Base-by-base conservation (phyloP, 805 yeast species). In the Torulaspora microellipsoides region DNA sequence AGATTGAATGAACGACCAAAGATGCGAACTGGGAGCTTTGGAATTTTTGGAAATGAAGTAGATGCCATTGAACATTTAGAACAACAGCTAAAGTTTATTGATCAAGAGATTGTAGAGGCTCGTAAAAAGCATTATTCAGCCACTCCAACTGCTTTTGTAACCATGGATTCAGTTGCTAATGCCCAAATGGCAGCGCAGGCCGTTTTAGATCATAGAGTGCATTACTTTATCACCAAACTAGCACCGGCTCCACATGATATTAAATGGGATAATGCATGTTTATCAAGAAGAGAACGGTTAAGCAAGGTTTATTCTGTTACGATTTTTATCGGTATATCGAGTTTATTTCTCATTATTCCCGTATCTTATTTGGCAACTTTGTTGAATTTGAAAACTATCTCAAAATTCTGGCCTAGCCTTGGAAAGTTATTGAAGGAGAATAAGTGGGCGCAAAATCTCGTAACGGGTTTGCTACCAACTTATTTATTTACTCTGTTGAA, bases 171-270 rank as follows among this genome's bases (percentile, higher is more conserved):
- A 0, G 97, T 89, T 3, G 95, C 96, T 0, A 82, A 89, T 52
- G 97, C 98, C 2, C 99, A 91, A 62, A 83, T 89, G 86, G 83
- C 93, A 25, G 96, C 97, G 0, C 99, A 93, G 62, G 93, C 97
- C 0, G 90, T 91, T 0, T 64, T 93, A 45, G 96, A 90, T 59
- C 97, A 97, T 0, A 76, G 85, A 45, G 88, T 93, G 7, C 83
- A 85, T 59, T 85, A 81, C 45, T 69, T 93, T 41, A 85, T 90
- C 29, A 85, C 96, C 3, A 71, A 77, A 32, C 68, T 89, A 44
- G 98, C 98, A 0, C 98, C 98, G 0, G 95, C 98, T 1, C 98
- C 98, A 3, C 91, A 85, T 56, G 99, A 91, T 61, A 84, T 91
- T 17, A 81, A 87, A 32, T 91, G 99, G 99, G 85, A 81, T 45